Evolutionary conservation across 306 rosid species (phyloP), one percentile per base, ranked within the genome.

Genomic region (Cicer judaicum): DNA sequence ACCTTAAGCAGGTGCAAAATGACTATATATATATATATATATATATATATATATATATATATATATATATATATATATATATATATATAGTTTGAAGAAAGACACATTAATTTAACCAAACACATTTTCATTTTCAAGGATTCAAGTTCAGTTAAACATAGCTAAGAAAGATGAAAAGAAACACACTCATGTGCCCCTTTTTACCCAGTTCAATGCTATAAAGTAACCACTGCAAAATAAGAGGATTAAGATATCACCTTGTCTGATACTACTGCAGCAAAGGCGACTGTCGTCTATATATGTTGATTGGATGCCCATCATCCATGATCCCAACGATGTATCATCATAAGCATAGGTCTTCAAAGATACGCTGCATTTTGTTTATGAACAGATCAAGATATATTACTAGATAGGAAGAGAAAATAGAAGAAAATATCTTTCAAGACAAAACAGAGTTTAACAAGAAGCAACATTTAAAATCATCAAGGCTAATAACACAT

Each of bases 221-320:
- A 48, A 50, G 68, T 47, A 74, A 24, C 12, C 5, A 48, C 53
- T 12, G 24, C 7, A 41, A 52, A 79, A 24, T 46, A 55, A 24
- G 55, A 73, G 52, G 48, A 60, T 1, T 29, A 61, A 48, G 73
- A 56, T 73, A 76, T 86, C 78, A 92, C 99, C 99, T 95, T 90
- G 91, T 74, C 80, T 90, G 76, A 88, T 60, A 80, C 97, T 89
- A 75, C 96, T 50, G 83, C 99, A 92, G 85, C 99, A 95, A 82
- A 95, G 89, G 29, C 92, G 98, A 80, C 81, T 90, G 79, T 95
- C 99, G 46, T 95, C 99, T 80, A 89, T 95, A 75, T 92, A 89
- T 12, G 96, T 90, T 68, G 96, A 78, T 82, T 89, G 93, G 75
- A 95, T 34, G 18, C 99, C 99, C 96, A 95, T 90, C 99, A 95